A percentile compares a stretch with the other conserved stretches of the same genome.
phyloP scores from a whole-genome alignment of 495 filamentous ascomycete species.

The Thozetella sp. region DNA sequence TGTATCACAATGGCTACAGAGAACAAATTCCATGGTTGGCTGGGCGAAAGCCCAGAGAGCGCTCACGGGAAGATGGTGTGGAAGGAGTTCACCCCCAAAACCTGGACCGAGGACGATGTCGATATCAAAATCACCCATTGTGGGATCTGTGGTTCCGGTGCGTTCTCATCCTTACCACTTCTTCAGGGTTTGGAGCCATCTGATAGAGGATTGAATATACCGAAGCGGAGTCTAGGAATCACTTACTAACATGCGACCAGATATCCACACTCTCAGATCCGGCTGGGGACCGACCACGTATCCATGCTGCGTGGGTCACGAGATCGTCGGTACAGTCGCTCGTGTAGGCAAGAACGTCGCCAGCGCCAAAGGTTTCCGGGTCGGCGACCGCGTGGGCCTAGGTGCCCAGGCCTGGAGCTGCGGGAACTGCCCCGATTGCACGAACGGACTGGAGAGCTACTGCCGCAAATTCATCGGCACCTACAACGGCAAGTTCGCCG shows the following conservation, averaged over 20 bases:
- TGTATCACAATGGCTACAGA: constrained; percentile 24
- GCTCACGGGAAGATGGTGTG: constrained; percentile 72
- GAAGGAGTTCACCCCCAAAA: constrained; percentile 75
- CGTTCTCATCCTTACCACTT: too few relatives aligned
- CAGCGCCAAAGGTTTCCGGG: constrained; percentile 54
- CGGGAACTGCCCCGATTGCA: constrained; percentile 69
- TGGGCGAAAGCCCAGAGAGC: constrained; percentile 62
- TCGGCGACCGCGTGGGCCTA: constrained; percentile 85
- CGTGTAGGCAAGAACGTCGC: constrained; percentile 64
- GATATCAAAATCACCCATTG: constrained; percentile 81
- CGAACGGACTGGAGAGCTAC: constrained; percentile 63
- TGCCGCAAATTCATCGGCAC: constrained; percentile 67
- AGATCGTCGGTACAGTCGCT: constrained; percentile 79
- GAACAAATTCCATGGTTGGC: constrained; percentile 77
- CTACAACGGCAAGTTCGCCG: constrained; percentile 69
- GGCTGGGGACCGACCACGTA: constrained; percentile 60
- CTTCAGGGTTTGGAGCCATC: too few relatives aligned
- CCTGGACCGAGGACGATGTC: constrained; percentile 76
- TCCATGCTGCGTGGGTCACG: constrained; percentile 79
- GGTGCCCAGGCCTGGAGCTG: constrained; percentile 80
- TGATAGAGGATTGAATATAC: too few relatives aligned
- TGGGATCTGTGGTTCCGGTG: constrained; percentile 87
- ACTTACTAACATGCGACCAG: background rate
- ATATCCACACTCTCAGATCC: background rate
- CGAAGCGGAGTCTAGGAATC: too few relatives aligned